phyloP scores from a whole-genome alignment of 495 filamentous ascomycete species.

The Aspergillus nanangensis region DNA sequence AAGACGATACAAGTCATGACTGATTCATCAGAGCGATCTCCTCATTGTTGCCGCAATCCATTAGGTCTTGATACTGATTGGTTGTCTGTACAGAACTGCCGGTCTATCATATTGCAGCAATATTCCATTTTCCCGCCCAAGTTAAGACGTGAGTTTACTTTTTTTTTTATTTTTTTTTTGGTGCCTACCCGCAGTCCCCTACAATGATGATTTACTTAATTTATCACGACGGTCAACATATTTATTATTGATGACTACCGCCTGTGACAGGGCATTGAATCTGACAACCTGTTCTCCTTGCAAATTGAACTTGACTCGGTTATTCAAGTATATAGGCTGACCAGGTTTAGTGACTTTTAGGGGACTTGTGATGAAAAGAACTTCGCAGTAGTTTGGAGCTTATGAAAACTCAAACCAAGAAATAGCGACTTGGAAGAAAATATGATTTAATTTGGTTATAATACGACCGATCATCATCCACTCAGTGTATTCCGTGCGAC shows the following conservation, averaged over 20 bases:
- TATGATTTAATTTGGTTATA: no score
- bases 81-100: neutral
- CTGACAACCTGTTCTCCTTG: no score
- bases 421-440: no score
- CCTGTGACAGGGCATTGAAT: conserved; percentile 76
- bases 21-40: conserved; percentile 29
- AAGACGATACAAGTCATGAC: conserved; percentile 49
- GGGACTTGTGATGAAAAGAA: no score
- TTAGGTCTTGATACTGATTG: conserved; percentile 26
- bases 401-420: no score
- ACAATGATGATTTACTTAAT: conserved; percentile 70
- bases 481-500: no score
- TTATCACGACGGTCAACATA: conserved; percentile 99
- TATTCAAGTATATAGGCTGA: neutral
- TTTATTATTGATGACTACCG: conserved; percentile 79
- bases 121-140: neutral
- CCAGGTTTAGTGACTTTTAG: neutral
- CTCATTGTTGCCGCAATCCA: conserved; percentile 12
- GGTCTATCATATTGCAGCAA: neutral
- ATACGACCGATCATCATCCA: no score
- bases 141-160: conserved; percentile 22
- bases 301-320: no score
- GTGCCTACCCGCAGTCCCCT: conserved; percentile 4
- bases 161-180: conserved; percentile 1
- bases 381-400: no score